Evolutionary conservation across 805 yeast species (phyloP).

Genomic region (Kodamaea sagamina): DNA sequence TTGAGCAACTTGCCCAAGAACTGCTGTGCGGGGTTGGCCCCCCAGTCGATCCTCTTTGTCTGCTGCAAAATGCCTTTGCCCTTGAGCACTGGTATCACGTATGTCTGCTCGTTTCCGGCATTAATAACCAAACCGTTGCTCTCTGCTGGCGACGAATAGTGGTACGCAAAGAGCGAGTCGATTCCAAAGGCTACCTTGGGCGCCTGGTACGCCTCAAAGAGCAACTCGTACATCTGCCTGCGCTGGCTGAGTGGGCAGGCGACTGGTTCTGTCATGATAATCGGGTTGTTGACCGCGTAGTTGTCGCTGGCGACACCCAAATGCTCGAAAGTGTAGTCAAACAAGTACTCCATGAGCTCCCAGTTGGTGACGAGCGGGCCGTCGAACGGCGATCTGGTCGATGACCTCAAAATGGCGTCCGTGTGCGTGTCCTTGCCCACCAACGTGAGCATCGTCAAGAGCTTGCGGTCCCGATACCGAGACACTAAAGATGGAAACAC

Average conservation of each 20-base stretch:
- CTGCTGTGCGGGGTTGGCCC: slow-evolving; percentile 73
- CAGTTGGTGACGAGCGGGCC: slow-evolving; percentile 87
- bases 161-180: slow-evolving; percentile 77
- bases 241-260: slow-evolving; percentile 74
- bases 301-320: slow-evolving; percentile 56
- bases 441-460: slow-evolving; percentile 60
- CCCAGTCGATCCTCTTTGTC: slow-evolving; percentile 86
- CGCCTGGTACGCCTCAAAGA: slow-evolving; percentile 80
- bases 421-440: slow-evolving; percentile 81
- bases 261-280: slow-evolving; percentile 76
- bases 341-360: slow-evolving; percentile 81
- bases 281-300: slow-evolving; percentile 69
- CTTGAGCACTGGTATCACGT: slow-evolving; percentile 76
- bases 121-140: slow-evolving; percentile 73
- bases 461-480: slow-evolving; percentile 75
- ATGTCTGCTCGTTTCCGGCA: slow-evolving; percentile 80
- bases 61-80: slow-evolving; percentile 66
- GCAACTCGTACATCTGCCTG: slow-evolving; percentile 70
- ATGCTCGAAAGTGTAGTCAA: slow-evolving; percentile 84
- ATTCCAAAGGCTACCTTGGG: slow-evolving; percentile 80
- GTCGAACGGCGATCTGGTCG: slow-evolving; percentile 80
- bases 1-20: slow-evolving; percentile 64
- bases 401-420: slow-evolving; percentile 68
- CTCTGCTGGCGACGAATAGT: slow-evolving; percentile 52
- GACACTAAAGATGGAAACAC: slow-evolving; percentile 70